phyloP scores from a whole-genome alignment of 305 asterid species.

The Vinca major region DNA sequence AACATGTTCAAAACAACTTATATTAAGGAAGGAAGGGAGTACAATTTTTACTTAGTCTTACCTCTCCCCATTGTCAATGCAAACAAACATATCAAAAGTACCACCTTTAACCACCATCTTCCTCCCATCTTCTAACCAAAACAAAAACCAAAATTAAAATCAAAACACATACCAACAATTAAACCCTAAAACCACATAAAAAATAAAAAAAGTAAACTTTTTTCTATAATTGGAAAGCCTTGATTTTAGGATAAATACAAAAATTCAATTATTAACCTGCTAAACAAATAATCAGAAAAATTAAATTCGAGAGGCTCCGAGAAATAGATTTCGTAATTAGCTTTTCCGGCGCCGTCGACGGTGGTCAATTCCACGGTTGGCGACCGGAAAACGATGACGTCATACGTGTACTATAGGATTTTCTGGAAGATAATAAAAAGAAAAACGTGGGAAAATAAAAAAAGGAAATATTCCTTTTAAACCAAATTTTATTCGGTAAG shows the following conservation, averaged over 20 bases:
- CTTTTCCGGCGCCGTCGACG: neutral
- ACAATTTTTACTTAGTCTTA: conserved; percentile 2
- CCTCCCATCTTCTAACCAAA: conserved; percentile 19
- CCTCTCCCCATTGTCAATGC: conserved; percentile 26
- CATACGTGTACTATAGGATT: neutral
- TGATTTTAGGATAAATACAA: neutral
- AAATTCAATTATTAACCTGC: neutral
- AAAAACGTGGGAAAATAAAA: neutral
- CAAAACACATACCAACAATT: neutral
- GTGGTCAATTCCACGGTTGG: neutral
- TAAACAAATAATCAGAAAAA: neutral
- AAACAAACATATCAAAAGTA: conserved; percentile 19
- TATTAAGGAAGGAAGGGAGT: too few relatives aligned
- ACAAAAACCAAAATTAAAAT: neutral
- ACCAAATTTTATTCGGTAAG: neutral
- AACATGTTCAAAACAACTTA: too few relatives aligned
- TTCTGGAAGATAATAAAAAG: neutral
- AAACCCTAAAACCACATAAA: neutral
- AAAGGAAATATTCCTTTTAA: neutral
- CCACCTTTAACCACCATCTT: conserved; percentile 22
- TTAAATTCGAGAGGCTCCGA: neutral
- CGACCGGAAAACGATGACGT: neutral
- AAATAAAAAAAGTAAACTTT: neutral
- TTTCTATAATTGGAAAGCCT: neutral
- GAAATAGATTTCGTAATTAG: neutral